These are phyloP conservation scores for Phalaenopsis hybrid DNA, from an alignment of 116 monocot species.

Conservation along the genomic window DNA sequence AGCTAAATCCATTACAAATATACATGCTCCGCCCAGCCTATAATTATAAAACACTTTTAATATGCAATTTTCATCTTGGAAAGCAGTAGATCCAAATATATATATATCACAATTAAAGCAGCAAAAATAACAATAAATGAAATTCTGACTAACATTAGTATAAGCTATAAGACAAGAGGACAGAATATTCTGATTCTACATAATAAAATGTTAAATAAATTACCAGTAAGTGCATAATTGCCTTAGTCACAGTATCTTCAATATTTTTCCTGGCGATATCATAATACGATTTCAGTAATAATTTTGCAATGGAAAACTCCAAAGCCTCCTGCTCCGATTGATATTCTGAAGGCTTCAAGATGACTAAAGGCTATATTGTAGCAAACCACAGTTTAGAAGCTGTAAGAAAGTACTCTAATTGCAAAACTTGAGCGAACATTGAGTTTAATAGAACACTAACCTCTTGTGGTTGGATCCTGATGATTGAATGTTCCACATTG, in stretches of 20 bases:
- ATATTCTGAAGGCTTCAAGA: constrained; percentile 81
- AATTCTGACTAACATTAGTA: too few relatives aligned
- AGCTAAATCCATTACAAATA: too few relatives aligned
- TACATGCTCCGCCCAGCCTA: too few relatives aligned
- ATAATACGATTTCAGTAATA: constrained; percentile 92
- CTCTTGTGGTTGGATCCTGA: constrained; percentile 85
- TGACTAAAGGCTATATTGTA: constrained; percentile 54
- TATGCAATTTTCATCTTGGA: too few relatives aligned
- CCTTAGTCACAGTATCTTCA: constrained; percentile 91
- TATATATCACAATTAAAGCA: too few relatives aligned
- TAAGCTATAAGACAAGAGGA: too few relatives aligned
- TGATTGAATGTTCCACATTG: constrained; percentile 47
- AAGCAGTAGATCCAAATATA: too few relatives aligned
- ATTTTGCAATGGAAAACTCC: constrained; percentile 84
- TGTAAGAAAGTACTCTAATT: not conserved
- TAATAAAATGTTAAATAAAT: not conserved
- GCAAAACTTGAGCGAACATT: not conserved
- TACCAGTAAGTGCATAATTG: constrained; percentile 99
- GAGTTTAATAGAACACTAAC: constrained; percentile 22
- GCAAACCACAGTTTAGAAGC: too few relatives aligned
- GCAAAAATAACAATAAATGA: too few relatives aligned
- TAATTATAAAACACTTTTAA: too few relatives aligned
- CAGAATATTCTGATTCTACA: not conserved
- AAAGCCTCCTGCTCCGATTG: constrained; percentile 88
- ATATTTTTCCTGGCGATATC: constrained; percentile 95